Evolutionary conservation across 1,284 basidiomycete genomes (phyloP).

Genomic region (Somion occarium): DNA sequence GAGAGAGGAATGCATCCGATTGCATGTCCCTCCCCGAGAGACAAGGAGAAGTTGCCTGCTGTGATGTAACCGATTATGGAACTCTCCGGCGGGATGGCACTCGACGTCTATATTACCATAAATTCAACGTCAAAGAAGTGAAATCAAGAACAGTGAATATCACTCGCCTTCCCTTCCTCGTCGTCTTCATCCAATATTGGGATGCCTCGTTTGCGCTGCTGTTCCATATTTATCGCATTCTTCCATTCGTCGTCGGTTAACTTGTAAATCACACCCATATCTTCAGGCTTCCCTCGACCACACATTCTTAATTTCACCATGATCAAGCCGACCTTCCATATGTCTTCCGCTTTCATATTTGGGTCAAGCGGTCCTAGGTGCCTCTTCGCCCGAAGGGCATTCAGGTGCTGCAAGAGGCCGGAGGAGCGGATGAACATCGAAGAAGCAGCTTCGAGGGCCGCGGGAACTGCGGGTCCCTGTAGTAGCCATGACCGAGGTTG

Average conservation of each 20-base stretch:
- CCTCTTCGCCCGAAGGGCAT: constrained; percentile 54
- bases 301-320: constrained; percentile 57
- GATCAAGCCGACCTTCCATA: constrained; percentile 60
- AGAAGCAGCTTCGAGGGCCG: constrained; percentile 40
- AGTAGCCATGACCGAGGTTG: constrained; percentile 57
- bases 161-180: constrained; percentile 17
- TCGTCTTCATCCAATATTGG: constrained; percentile 12
- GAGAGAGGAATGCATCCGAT: constrained; percentile 65
- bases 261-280: constrained; percentile 67
- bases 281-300: constrained; percentile 67
- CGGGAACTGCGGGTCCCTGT: constrained; percentile 43
- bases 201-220: constrained; percentile 23
- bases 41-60: constrained; percentile 75
- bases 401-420: constrained; percentile 49
- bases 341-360: constrained; percentile 31
- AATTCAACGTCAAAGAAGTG: constrained; percentile 5
- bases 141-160: not conserved
- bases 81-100: constrained; percentile 29
- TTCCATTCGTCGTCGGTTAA: constrained; percentile 55
- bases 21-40: constrained; percentile 68
- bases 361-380: constrained; percentile 35
- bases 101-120: constrained; percentile 40
- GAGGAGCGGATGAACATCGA: constrained; percentile 37
- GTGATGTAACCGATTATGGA: constrained; percentile 75
- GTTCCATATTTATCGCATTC: constrained; percentile 18